phyloP scores from a whole-genome alignment of 2,329 filamentous ascomycete species.

The Calonectria crousiana region DNA sequence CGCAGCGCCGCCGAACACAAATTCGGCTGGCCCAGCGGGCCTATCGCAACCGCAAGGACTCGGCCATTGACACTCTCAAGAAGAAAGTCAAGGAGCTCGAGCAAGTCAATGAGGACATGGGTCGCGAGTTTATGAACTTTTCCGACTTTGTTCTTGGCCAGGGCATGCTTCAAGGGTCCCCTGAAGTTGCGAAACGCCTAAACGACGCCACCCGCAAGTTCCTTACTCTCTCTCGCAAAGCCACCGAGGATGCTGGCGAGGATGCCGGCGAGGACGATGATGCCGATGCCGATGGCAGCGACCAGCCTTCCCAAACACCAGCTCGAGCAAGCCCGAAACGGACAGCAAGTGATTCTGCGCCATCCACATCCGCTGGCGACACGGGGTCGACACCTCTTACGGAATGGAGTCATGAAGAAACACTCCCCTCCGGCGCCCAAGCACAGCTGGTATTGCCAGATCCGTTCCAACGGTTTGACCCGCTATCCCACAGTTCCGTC shows the following conservation, averaged over 20 bases:
- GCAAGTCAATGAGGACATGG: slow-evolving; percentile 79
- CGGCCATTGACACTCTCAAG: slow-evolving; percentile 80
- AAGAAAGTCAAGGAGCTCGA: slow-evolving; percentile 77
- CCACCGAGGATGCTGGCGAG: slow-evolving; percentile 47
- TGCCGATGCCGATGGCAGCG: not conserved
- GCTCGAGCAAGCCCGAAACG: not conserved
- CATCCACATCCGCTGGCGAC: slow-evolving; percentile 14
- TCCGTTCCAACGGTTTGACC: slow-evolving; percentile 6
- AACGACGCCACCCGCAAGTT: slow-evolving; percentile 70
- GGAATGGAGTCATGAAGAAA: slow-evolving; percentile 8
- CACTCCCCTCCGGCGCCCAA: slow-evolving; percentile 12
- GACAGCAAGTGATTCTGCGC: slow-evolving; percentile 3
- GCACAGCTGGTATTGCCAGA: not conserved
- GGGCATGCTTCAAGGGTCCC: slow-evolving; percentile 68
- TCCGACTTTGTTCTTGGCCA: slow-evolving; percentile 71
- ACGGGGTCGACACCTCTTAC: slow-evolving; percentile 12
- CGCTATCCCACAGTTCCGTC: slow-evolving; percentile 47
- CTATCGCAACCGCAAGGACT: slow-evolving; percentile 88
- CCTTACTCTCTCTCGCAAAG: slow-evolving; percentile 64
- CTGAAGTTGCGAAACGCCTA: slow-evolving; percentile 69
- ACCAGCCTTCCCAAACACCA: not conserved
- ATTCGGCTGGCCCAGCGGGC: slow-evolving; percentile 89
- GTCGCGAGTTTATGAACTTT: slow-evolving; percentile 75
- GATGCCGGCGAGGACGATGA: slow-evolving; percentile 24
- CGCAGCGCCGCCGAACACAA: slow-evolving; percentile 83